A percentile compares a stretch with the other conserved stretches of the same genome.
phyloP scores from a whole-genome alignment of 73 alveolate species.

The Paramecium biaurelia region DNA sequence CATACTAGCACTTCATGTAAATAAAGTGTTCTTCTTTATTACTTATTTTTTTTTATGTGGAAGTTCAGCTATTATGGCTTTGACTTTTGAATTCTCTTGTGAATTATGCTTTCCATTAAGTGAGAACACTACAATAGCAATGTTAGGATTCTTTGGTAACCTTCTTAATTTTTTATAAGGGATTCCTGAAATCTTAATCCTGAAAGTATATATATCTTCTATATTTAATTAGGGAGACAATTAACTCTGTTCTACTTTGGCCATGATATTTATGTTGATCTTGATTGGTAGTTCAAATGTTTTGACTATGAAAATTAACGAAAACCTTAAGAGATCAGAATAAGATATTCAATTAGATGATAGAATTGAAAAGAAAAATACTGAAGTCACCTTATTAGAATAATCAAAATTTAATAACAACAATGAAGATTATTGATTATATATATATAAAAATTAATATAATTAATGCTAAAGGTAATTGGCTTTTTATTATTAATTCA shows the following conservation, averaged over 20 bases:
- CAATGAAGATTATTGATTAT: neutral
- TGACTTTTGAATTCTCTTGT: constrained; percentile 39
- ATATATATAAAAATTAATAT: neutral
- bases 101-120: constrained; percentile 42
- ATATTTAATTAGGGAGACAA: neutral
- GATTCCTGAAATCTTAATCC: constrained; percentile 28
- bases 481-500: constrained; percentile 30
- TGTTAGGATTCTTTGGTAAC: constrained; percentile 42
- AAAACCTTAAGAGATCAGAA: constrained; percentile 22
- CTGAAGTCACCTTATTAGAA: constrained; percentile 30
- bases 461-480: neutral
- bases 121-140: constrained; percentile 32
- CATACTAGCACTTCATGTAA: neutral
- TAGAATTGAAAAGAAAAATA: constrained; percentile 24
- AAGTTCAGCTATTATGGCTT: constrained; percentile 34
- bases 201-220: neutral
- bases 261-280: constrained; percentile 20
- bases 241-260: neutral
- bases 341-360: constrained; percentile 4
- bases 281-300: neutral
- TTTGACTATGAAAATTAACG: constrained; percentile 1
- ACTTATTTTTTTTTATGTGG: constrained; percentile 30
- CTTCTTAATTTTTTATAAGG: constrained; percentile 26
- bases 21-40: constrained; percentile 30
- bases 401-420: neutral